Evolutionary conservation across 345 rosid species (phyloP), one percentile per base, ranked within the genome.

Genomic region (Eucalyptus pauciflora): DNA sequence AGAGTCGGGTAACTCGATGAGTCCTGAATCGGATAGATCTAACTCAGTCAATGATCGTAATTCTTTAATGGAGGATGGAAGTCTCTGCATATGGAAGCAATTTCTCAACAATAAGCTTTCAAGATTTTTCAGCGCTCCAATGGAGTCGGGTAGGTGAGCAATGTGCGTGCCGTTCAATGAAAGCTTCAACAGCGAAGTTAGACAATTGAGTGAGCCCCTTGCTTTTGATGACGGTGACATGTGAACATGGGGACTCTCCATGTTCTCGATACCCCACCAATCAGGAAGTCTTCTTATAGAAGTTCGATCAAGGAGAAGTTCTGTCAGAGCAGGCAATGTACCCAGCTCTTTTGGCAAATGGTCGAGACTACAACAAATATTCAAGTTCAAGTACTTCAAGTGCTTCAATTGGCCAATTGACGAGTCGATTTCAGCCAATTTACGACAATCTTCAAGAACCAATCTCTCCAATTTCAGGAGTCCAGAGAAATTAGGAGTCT

Each of bases 11-110:
- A 88, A 64, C 54, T 33, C 43, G 0, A 8, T 88, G 18, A 25
- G 0, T 16, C 0, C 0, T 10, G 29, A 25, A 20, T 0, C 0
- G 7, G 3, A 88, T 43, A 88, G n/a, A 45, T 88, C 8, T 13
- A 88, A 79, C 54, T 67, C 12, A 37, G 24, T 54, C 29, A 88
- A 29, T 50, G 67, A 76, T 37, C 2, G 60, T 33, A 88, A 43
- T 16, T 76, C 7, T 50, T 7, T 56, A 51, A 88, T 76, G 27
- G 60, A 88, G 37, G 6, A 6, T 1, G 89, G 89, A 49, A 87
- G 85, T 16, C 2, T 37, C 0, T 22, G 2, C 25, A 87, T 16
- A 9, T 0, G 1, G 3, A 3, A 0, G 52, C 88, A 87, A 0
- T 10, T 2, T 5, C 3, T 2, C 27, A 87, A 67, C 7, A 10